These are phyloP conservation scores for Grosmannia huntii DNA, from an alignment of 2,329 filamentous ascomycete species.

Conservation along the genomic window DNA sequence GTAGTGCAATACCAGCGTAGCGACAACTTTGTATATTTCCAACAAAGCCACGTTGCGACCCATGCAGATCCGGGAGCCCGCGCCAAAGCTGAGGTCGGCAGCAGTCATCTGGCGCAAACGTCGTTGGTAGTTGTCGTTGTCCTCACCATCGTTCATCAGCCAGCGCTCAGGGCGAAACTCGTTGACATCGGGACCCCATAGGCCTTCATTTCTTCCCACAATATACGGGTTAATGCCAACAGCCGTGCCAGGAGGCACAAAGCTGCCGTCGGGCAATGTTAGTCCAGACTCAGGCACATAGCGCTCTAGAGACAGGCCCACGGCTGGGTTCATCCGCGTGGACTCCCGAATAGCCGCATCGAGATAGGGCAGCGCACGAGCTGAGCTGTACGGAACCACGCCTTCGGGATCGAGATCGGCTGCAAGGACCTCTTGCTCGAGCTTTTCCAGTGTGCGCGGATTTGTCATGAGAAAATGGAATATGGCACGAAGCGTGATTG, in stretches of 20 bases:
- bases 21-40: constrained; percentile 23
- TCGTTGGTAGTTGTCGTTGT: constrained; percentile 7
- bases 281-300: background rate
- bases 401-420: constrained; percentile 13
- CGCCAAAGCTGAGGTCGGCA: constrained; percentile 25
- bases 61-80: constrained; percentile 25
- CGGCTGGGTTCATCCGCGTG: constrained; percentile 27
- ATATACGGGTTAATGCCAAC: constrained; percentile 25
- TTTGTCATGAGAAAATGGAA: constrained; percentile 23
- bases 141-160: constrained; percentile 20
- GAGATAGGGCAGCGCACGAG: constrained; percentile 26
- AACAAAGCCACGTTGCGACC: constrained; percentile 22
- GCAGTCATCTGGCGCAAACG: constrained; percentile 25
- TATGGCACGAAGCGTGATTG: constrained; percentile 20
- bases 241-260: constrained; percentile 7
- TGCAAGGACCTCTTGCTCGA: constrained; percentile 23
- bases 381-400: background rate
- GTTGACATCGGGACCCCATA: constrained; percentile 32
- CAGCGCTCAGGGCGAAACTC: constrained; percentile 34
- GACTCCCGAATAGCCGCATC: constrained; percentile 36
- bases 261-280: constrained; percentile 4
- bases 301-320: constrained; percentile 1
- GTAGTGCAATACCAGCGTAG: constrained; percentile 30
- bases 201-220: constrained; percentile 18
- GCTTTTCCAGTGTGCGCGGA: constrained; percentile 13